Conservation (phyloP, 441 rosid species). For the Francoa sonchifolia region DNA sequence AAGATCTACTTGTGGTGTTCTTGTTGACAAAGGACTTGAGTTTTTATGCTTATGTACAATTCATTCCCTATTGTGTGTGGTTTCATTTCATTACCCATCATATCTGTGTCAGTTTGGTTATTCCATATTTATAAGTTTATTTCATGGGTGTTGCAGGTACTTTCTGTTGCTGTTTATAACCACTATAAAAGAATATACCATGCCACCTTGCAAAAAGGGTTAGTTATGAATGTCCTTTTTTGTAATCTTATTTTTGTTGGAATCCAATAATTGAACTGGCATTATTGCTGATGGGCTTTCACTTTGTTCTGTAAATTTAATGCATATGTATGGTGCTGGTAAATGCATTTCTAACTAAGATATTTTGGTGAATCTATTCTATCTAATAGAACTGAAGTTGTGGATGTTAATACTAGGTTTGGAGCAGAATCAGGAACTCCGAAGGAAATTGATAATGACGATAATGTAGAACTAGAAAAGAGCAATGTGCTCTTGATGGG, state of each 20-base stretch:
- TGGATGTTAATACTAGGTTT: constrained; percentile 58
- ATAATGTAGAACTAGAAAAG: constrained; percentile 80
- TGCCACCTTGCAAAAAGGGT: constrained; percentile 60
- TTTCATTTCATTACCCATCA: no score
- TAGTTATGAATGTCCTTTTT: constrained; percentile 22
- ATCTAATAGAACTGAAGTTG: constrained; percentile 21
- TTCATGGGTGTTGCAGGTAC: constrained; percentile 64
- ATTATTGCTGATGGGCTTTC: neutral
- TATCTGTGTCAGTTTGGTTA: no score
- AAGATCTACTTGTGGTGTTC: no score
- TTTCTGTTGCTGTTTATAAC: constrained; percentile 87
- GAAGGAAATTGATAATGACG: constrained; percentile 42
- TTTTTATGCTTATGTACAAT: no score
- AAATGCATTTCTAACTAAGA: neutral
- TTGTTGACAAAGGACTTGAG: no score
- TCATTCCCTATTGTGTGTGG: no score
- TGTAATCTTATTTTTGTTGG: constrained; percentile 1
- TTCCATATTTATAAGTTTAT: no score
- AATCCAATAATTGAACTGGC: constrained; percentile 1
- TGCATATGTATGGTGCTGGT: neutral
- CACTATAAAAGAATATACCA: constrained; percentile 83
- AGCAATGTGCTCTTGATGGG: constrained; percentile 94
- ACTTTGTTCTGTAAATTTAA: neutral
- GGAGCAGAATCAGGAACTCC: constrained; percentile 41
- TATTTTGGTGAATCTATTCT: neutral